Base-by-base conservation (phyloP, 2,329 filamentous ascomycete species). In the Exophiala xenobiotica region DNA sequence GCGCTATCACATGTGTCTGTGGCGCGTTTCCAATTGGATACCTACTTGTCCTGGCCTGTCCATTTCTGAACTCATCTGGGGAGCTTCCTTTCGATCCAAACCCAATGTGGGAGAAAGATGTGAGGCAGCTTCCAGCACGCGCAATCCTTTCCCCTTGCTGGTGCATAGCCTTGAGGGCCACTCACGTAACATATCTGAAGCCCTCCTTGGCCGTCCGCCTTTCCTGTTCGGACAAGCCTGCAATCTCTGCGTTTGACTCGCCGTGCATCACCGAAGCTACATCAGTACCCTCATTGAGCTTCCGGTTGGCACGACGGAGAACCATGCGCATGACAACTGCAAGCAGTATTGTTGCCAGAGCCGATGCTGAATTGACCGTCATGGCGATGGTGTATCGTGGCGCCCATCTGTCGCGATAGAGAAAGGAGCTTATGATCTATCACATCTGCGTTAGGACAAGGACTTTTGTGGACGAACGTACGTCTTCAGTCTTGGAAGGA, bases 391-490 rank as follows among this genome's bases (percentile, higher is more conserved):
- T 44, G 29, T 56, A 60, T 35, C 51, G 33, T 18, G 58, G 58
- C 9, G 56, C 51, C 40, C 53, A 44, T 54, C 46, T 37, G 14
- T 39, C 33, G 3, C 38, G 42, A 46, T 53, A 57, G 50, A 63
- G 42, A 38, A 60, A 61, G 6, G 58, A 58, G n/a, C 53, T 57
- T 49, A 53, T 55, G 27, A 63, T 61, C 49, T 56, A 46, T 23
- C 35, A 40, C 18, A 16, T 90, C 89, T 12, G 78, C 80, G 4
- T 88, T 75, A 52, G 40, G 16, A 12, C 20, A 23, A n/a, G 18
- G 12, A 9, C 9, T 33, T 14, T 14, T 29, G 26, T n/a, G n/a
- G 26, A 14, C 6, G 11, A 18, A 20, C n/a, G n/a, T n/a, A n/a
- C n/a, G n/a, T n/a, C n/a, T n/a, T n/a, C n/a, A n/a, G n/a, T n/a